A percentile compares a stretch with the other conserved stretches of the same genome.
Evolutionary conservation across 1,139 yeast genomes (phyloP).

Genomic region (Magnusiomyces suaveolens): DNA sequence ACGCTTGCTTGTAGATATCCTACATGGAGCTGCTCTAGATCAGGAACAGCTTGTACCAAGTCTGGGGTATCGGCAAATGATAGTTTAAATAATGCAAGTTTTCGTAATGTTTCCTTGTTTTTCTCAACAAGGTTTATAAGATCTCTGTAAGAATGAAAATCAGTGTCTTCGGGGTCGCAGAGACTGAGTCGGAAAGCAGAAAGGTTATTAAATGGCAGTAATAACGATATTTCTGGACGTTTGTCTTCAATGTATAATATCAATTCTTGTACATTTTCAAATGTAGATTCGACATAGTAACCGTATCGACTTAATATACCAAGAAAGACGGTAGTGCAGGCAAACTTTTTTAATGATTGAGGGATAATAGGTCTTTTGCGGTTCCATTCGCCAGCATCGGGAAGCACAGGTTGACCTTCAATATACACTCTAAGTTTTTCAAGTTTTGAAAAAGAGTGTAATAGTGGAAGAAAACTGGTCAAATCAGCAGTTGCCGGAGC

Average conservation of each 20-base stretch:
- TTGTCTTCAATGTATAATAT: neutral
- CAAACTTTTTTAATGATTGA: neutral
- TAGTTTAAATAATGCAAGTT: neutral
- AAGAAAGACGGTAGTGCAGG: neutral
- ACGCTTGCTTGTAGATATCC: neutral
- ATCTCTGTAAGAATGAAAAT: neutral
- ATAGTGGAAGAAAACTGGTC: neutral
- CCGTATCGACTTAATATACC: neutral
- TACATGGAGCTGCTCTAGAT: slow-evolving; percentile 2
- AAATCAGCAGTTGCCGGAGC: neutral
- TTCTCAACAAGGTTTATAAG: neutral
- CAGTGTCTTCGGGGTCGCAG: neutral
- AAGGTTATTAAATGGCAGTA: neutral
- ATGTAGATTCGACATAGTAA: neutral
- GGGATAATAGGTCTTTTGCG: neutral
- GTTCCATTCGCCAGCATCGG: neutral
- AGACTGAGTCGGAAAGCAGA: neutral
- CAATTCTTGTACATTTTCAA: neutral
- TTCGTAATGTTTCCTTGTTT: neutral
- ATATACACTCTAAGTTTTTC: neutral
- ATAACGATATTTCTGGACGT: neutral
- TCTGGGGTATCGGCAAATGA: neutral
- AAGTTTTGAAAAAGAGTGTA: neutral
- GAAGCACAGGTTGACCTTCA: neutral
- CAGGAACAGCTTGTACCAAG: neutral